Percentiles rank a stretch among this genome's conserved stretches.
phyloP scores from a whole-genome alignment of 305 asterid genomes.

The Solanum aculeatissimum region DNA sequence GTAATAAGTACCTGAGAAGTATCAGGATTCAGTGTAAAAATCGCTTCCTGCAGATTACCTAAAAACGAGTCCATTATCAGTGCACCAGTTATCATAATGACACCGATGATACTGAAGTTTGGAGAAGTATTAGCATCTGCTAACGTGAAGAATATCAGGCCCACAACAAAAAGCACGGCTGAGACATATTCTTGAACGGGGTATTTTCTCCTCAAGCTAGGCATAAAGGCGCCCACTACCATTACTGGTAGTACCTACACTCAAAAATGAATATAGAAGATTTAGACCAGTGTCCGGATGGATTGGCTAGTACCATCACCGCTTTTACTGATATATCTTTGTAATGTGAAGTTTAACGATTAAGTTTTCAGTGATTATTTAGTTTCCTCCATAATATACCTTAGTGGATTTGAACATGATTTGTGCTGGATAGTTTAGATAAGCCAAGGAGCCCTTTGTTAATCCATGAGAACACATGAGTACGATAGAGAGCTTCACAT shows the following conservation, averaged over 20 bases:
- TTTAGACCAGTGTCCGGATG: neutral
- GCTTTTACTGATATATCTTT: neutral
- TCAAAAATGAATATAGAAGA: neutral
- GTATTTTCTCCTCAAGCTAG: slow-evolving; percentile 82
- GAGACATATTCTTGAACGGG: slow-evolving; percentile 71
- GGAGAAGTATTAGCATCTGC: slow-evolving; percentile 87
- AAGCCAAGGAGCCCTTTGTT: slow-evolving; percentile 86
- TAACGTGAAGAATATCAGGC: slow-evolving; percentile 68
- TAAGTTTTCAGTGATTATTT: neutral
- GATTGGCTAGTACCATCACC: neutral
- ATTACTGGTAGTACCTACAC: slow-evolving; percentile 73
- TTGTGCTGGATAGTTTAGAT: slow-evolving; percentile 89
- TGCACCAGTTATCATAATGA: slow-evolving; percentile 72
- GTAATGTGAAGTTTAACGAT: neutral
- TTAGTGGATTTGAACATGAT: slow-evolving; percentile 93
- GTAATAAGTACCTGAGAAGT: slow-evolving; percentile 66
- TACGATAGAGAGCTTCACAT: slow-evolving; percentile 75
- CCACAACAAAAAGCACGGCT: slow-evolving; percentile 57
- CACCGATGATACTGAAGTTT: slow-evolving; percentile 69
- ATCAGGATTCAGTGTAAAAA: slow-evolving; percentile 72
- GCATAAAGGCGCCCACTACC: slow-evolving; percentile 93
- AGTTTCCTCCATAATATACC: slow-evolving; percentile 18
- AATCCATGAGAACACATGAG: slow-evolving; percentile 95
- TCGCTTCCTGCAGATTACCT: slow-evolving; percentile 87
- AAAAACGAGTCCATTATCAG: slow-evolving; percentile 80